phyloP scores from a whole-genome alignment of 768 basidiomycete species.

The Tulasnella sp. region DNA sequence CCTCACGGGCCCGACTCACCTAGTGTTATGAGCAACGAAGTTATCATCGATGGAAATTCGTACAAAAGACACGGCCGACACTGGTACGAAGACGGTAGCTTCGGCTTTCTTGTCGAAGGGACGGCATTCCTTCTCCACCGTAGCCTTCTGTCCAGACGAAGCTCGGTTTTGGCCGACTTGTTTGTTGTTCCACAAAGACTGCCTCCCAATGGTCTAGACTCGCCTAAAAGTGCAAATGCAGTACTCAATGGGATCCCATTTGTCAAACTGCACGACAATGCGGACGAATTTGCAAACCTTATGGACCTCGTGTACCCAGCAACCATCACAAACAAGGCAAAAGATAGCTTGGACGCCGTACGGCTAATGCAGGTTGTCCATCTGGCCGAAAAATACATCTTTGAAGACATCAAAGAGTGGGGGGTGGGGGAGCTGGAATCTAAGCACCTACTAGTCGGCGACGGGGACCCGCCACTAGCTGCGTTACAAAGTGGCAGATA shows the following conservation, averaged over 20 bases:
- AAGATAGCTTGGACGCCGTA: not conserved
- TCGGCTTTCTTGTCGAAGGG: constrained; percentile 1
- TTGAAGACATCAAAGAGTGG: not conserved
- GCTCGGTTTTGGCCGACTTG: not conserved
- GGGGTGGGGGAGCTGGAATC: not conserved
- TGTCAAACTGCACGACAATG: not conserved
- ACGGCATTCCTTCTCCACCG: not conserved
- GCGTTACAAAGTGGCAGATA: not conserved
- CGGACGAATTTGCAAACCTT: not conserved
- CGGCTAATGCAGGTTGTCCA: not conserved
- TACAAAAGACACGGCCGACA: not conserved
- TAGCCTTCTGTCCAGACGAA: not conserved
- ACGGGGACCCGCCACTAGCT: not conserved
- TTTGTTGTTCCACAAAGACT: not conserved
- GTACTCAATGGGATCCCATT: not conserved
- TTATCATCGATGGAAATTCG: not conserved
- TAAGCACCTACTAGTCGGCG: not conserved
- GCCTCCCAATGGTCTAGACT: not conserved
- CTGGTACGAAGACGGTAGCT: constrained; percentile 10
- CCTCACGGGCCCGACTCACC: too few species aligned
- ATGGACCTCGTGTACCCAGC: not conserved
- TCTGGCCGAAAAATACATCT: not conserved
- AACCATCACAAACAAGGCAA: not conserved
- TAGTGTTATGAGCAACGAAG: not conserved
- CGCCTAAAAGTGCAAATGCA: too few species aligned